These are phyloP conservation scores for Phoenix dactylifera DNA, from an alignment of 176 grass and related monocot genomes.

Conservation along the genomic window DNA sequence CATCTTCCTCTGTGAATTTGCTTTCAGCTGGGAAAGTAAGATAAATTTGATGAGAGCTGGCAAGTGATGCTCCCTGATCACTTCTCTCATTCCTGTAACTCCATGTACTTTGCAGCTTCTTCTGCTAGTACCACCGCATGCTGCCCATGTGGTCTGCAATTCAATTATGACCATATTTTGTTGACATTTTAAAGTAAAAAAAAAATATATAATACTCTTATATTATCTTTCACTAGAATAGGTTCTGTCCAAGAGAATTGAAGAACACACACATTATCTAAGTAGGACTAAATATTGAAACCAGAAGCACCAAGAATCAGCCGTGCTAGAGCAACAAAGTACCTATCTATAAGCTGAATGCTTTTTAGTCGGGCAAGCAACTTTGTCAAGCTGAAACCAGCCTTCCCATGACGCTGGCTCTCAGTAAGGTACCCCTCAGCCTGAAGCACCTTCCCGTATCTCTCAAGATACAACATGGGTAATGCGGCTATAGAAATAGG, in stretches of 20 bases:
- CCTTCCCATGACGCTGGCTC: slow-evolving; percentile 77
- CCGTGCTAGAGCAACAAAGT: background rate
- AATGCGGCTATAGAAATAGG: slow-evolving; percentile 81
- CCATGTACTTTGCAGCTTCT: slow-evolving; percentile 47
- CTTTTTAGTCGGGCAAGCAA: slow-evolving; percentile 57
- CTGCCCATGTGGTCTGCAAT: slow-evolving; percentile 68
- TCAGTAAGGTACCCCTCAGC: slow-evolving; percentile 91
- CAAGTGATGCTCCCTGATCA: slow-evolving; percentile 18
- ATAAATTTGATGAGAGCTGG: slow-evolving; percentile 79
- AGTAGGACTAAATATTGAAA: too few species aligned
- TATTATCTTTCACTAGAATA: too few species aligned
- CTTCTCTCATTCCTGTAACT: slow-evolving; percentile 33
- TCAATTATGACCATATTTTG: background rate
- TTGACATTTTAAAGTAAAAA: background rate
- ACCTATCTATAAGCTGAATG: slow-evolving; percentile 71
- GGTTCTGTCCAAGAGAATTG: too few species aligned
- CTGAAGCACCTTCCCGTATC: slow-evolving; percentile 71
- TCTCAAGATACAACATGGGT: slow-evolving; percentile 64
- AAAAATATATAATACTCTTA: too few species aligned
- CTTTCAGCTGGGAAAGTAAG: slow-evolving; percentile 86
- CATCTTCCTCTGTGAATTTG: slow-evolving; percentile 63
- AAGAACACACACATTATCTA: too few species aligned
- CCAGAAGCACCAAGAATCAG: too few species aligned
- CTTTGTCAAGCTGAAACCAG: slow-evolving; percentile 73
- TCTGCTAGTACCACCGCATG: slow-evolving; percentile 66